Base-by-base conservation (phyloP, 2,329 filamentous ascomycete genomes). In the Neonectria magnoliae region DNA sequence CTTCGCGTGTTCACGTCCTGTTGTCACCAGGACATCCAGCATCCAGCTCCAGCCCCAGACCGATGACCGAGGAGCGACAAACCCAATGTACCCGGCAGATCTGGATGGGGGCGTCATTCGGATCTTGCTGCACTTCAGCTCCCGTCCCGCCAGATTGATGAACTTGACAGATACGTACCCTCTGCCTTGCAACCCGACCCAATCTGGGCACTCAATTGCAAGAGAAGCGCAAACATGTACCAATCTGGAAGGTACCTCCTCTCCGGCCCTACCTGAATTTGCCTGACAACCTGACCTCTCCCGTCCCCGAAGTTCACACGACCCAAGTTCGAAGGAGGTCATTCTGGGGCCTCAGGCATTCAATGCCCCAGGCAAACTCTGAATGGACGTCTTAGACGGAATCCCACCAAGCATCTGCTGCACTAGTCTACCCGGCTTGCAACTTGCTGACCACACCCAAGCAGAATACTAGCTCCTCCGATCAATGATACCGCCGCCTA, bases 401-500 rank as follows among this genome's bases (percentile, higher is more conserved):
- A 54, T 54, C 51, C 22, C 51, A 42, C 33, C 25, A 20, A 51
- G 38, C 50, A 36, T 27, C 38, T 29, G 25, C n/a, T 20, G 38
- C 11, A n/a, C 11, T n/a, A n/a, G 36, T n/a, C 36, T 38, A 38
- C 38, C 44, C 45, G 42, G 42, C 57, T 44, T 50, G 45, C 36
- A 59, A 44, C 44, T 59, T 47, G 60, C 51, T 60, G 50, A 66
- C 64, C 60, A 33, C 64, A 58, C 25, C 60, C 13, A 55, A 66
- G 42, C 58, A 33, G 54, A 53, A 31, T 53, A 25, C 25, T 25
- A 25, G 45, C 60, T 47, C 48, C 20, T 58, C 36, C 48, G 25
- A 59, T 45, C 41, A 54, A 36, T 59, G 18, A 38, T 47, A 60
- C 56, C 60, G 36, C 55, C 51, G 52, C 67, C 57, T 47, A 59